Percentiles rank a stretch among this genome's conserved stretches.
Evolutionary conservation across 2,329 filamentous ascomycete genomes (phyloP).

Genomic region (Aspergillus phoenicis): DNA sequence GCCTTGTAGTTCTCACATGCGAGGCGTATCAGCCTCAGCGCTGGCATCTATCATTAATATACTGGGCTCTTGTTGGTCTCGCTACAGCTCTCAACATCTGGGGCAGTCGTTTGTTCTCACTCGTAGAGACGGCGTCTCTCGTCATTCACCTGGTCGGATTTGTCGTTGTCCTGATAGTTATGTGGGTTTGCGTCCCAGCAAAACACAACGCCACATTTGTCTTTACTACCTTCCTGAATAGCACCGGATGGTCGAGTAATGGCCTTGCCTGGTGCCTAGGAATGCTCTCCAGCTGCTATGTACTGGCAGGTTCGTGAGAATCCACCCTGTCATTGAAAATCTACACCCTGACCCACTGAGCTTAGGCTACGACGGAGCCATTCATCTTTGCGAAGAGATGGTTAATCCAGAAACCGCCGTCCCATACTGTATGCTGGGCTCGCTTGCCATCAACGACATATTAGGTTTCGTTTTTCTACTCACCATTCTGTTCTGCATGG

Average conservation of each 20-base stretch:
- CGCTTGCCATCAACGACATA: constrained; percentile 37
- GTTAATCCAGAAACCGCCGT: not conserved
- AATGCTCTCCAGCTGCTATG: constrained; percentile 16
- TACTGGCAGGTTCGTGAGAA: constrained; percentile 14
- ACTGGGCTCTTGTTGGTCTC: constrained; percentile 10
- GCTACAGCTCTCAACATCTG: constrained; percentile 8
- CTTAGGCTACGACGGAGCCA: constrained; percentile 19
- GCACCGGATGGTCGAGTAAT: constrained; percentile 15
- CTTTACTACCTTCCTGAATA: constrained; percentile 12
- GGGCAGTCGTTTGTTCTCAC: constrained; percentile 3
- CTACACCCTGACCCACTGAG: not conserved
- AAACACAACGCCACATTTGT: constrained; percentile 10
- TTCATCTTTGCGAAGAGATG: constrained; percentile 16
- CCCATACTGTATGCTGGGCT: constrained; percentile 9
- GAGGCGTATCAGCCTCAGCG: constrained; percentile 42
- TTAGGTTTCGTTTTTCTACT: constrained; percentile 24
- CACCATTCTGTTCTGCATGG: constrained; percentile 26
- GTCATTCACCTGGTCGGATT: constrained; percentile 11
- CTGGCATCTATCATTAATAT: constrained; percentile 43
- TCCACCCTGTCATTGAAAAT: no score
- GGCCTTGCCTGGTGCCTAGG: constrained; percentile 18
- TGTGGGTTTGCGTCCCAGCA: constrained; percentile 3
- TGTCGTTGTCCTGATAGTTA: not conserved
- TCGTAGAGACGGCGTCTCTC: not conserved
- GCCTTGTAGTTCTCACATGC: constrained; percentile 46